Percentiles rank a stretch among this genome's conserved stretches.
Evolutionary conservation across 495 filamentous ascomycete species (phyloP).

Genomic region (Hypoxylon lenormandii): DNA sequence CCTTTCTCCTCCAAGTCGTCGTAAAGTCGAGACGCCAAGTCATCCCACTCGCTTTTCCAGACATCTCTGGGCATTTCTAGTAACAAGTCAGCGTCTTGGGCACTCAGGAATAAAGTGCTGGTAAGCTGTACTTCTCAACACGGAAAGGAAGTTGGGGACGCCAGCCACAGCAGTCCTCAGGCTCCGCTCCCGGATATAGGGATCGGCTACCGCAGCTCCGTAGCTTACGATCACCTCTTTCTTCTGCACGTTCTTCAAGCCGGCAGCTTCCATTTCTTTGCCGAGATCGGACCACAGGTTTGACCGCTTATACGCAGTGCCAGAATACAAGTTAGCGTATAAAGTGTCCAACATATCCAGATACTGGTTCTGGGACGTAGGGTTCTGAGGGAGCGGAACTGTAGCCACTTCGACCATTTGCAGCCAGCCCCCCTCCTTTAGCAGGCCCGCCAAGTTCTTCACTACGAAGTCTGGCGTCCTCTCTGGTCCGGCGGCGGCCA

Average conservation of each 20-base stretch:
- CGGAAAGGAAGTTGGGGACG: constrained; percentile 5
- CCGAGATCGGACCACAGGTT: neutral
- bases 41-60: constrained; percentile 4
- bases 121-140: neutral
- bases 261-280: neutral
- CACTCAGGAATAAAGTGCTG: neutral
- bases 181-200: neutral
- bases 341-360: neutral
- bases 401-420: constrained; percentile 15
- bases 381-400: neutral
- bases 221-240: neutral
- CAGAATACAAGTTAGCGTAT: neutral
- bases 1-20: neutral
- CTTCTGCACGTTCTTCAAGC: neutral
- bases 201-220: neutral
- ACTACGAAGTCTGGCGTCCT: neutral
- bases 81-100: neutral
- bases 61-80: neutral
- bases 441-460: neutral
- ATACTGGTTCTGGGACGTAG: neutral
- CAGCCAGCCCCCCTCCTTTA: constrained; percentile 8
- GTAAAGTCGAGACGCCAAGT: neutral
- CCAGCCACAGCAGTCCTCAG: constrained; percentile 1
- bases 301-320: neutral
- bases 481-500: constrained; percentile 3